Evolutionary conservation across 1,284 basidiomycete species (phyloP).

Genomic region (Cerrena zonata): DNA sequence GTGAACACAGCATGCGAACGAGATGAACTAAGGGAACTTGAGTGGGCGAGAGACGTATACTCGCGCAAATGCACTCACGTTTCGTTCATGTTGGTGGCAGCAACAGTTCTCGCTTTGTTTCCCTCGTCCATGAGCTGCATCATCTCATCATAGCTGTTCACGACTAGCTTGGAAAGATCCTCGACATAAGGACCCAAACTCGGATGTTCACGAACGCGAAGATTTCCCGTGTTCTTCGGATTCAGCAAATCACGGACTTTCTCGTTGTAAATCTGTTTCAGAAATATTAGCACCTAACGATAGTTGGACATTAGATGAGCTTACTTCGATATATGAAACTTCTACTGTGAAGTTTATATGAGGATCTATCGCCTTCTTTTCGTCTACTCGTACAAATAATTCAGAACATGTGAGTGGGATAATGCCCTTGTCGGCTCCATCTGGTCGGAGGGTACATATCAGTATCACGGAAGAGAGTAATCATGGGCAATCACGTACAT

Average conservation of each 20-base stretch:
- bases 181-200: slow-evolving; percentile 94
- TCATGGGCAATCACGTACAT: slow-evolving; percentile 53
- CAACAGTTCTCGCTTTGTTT: slow-evolving; percentile 95
- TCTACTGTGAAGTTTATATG: slow-evolving; percentile 84
- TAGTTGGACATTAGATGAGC: slow-evolving; percentile 10
- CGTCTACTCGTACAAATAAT: slow-evolving; percentile 78
- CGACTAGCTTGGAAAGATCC: slow-evolving; percentile 89
- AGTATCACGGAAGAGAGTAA: slow-evolving; percentile 16
- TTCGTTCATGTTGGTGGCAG: slow-evolving; percentile 99
- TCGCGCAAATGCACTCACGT: slow-evolving; percentile 48
- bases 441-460: slow-evolving; percentile 33
- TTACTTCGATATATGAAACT: slow-evolving; percentile 92
- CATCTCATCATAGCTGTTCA: slow-evolving; percentile 89
- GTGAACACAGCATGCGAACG: slow-evolving; percentile 98
- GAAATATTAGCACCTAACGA: background rate
- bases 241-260: slow-evolving; percentile 96
- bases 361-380: slow-evolving; percentile 60
- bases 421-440: slow-evolving; percentile 94
- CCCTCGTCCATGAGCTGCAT: slow-evolving; percentile 99
- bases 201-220: slow-evolving; percentile 95
- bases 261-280: slow-evolving; percentile 86
- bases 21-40: slow-evolving; percentile 57
- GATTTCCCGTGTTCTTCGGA: slow-evolving; percentile 93
- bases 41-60: background rate
- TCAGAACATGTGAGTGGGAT: slow-evolving; percentile 94